Conservation (phyloP, 1,284 basidiomycete species). For the Marasmius tenuissimus region DNA sequence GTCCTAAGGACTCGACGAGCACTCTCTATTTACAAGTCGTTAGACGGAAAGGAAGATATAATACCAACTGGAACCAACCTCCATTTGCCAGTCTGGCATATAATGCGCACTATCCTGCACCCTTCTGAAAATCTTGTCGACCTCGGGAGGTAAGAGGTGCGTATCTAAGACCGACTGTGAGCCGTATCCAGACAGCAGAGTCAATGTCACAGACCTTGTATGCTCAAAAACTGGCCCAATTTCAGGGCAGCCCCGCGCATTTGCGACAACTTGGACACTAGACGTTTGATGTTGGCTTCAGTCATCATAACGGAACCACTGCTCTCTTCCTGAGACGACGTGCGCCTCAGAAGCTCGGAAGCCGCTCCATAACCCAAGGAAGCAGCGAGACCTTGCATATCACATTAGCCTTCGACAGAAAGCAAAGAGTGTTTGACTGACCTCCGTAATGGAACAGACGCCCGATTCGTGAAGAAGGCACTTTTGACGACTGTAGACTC, state of each 20-base stretch:
- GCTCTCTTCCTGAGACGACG: slow-evolving; percentile 26
- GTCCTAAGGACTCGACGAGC: slow-evolving; percentile 72
- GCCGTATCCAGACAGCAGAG: not conserved
- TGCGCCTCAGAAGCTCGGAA: slow-evolving; percentile 54
- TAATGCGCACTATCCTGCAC: slow-evolving; percentile 98
- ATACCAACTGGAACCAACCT: slow-evolving; percentile 47
- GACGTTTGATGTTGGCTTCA: slow-evolving; percentile 85
- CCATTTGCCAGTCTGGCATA: slow-evolving; percentile 98
- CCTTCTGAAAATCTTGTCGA: slow-evolving; percentile 86
- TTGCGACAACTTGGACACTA: slow-evolving; percentile 89
- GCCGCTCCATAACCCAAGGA: slow-evolving; percentile 74
- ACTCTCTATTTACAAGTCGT: slow-evolving; percentile 59
- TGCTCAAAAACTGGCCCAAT: slow-evolving; percentile 96
- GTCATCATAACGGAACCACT: slow-evolving; percentile 75
- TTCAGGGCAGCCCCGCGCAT: slow-evolving; percentile 98
- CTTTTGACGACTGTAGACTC: slow-evolving; percentile 74
- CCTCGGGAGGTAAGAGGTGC: slow-evolving; percentile 83
- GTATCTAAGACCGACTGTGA: slow-evolving; percentile 57
- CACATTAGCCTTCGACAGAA: not conserved
- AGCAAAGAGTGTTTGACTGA: slow-evolving; percentile 31
- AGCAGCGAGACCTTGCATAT: slow-evolving; percentile 64
- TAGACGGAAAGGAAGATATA: slow-evolving; percentile 7
- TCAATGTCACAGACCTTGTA: slow-evolving; percentile 69
- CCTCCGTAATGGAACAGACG: slow-evolving; percentile 93
- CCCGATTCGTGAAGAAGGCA: slow-evolving; percentile 86